Conservation (phyloP, 2,329 filamentous ascomycete genomes). For the Lachnellula arida region DNA sequence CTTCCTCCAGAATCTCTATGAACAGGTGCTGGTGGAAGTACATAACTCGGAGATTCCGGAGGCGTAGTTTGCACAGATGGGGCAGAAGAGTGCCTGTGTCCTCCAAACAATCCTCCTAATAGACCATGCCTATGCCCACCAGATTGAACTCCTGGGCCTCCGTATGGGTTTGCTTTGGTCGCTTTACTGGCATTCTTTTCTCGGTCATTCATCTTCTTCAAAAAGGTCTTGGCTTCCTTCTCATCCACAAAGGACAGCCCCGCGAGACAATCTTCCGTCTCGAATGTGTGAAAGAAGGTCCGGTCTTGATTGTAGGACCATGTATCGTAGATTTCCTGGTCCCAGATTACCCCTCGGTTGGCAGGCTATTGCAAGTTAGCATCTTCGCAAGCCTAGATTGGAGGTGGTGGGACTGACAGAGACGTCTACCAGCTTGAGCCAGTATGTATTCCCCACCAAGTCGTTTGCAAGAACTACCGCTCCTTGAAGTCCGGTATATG, state of each 20-base stretch:
- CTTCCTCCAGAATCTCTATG: constrained; percentile 40
- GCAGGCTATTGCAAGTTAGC: constrained; percentile 50
- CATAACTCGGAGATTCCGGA: constrained; percentile 50
- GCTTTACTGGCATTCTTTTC: constrained; percentile 94
- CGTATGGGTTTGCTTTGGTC: constrained; percentile 74
- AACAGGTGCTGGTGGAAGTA: constrained; percentile 34
- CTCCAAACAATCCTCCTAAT: constrained; percentile 57
- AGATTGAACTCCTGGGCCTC: constrained; percentile 40
- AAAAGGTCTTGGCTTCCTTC: constrained; percentile 94
- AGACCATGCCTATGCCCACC: constrained; percentile 40
- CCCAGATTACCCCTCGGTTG: constrained; percentile 85
- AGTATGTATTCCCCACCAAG: constrained; percentile 90
- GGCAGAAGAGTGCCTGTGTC: constrained; percentile 54
- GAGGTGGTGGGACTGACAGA: constrained; percentile 57
- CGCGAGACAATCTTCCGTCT: constrained; percentile 86
- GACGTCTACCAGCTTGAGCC: constrained; percentile 95
- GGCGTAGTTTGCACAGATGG: constrained; percentile 41
- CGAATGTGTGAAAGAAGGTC: constrained; percentile 96
- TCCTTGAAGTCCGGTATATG: constrained; percentile 87
- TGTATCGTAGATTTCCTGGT: constrained; percentile 94
- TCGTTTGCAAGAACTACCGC: constrained; percentile 91
- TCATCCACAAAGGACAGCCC: constrained; percentile 92
- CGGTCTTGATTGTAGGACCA: constrained; percentile 96
- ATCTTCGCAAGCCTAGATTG: not conserved
- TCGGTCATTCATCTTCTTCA: constrained; percentile 94